Percentiles rank a stretch among this genome's conserved stretches.
Evolutionary conservation across 2,329 filamentous ascomycete genomes (phyloP).

Genomic region (Aspergillus transmontanensis): DNA sequence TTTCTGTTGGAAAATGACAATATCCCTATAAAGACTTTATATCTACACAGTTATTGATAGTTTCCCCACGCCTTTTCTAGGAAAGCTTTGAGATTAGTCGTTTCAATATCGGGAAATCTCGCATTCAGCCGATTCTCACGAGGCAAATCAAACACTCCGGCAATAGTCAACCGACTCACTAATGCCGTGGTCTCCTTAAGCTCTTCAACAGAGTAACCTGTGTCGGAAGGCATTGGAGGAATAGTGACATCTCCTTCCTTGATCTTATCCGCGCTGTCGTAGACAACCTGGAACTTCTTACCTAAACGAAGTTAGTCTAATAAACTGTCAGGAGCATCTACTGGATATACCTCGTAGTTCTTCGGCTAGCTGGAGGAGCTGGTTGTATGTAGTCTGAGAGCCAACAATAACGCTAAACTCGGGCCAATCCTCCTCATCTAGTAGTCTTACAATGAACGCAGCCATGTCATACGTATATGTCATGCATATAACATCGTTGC

Average conservation of each 20-base stretch:
- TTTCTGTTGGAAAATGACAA: no score
- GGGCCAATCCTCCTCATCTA: conserved; percentile 51
- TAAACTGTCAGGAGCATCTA: neutral
- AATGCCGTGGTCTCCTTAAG: conserved; percentile 28
- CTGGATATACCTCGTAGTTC: conserved; percentile 40
- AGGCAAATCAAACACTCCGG: conserved; percentile 31
- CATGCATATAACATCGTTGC: conserved; percentile 48
- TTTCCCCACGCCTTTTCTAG: conserved; percentile 15
- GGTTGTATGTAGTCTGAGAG: conserved; percentile 48
- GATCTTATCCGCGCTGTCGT: conserved; percentile 37
- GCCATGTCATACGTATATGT: conserved; percentile 56
- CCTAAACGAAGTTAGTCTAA: conserved; percentile 21
- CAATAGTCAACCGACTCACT: conserved; percentile 32
- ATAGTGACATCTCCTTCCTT: conserved; percentile 39
- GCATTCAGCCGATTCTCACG: conserved; percentile 24
- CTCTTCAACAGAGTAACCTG: conserved; percentile 25
- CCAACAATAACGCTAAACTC: conserved; percentile 39
- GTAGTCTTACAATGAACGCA: conserved; percentile 45
- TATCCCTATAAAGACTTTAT: no score
- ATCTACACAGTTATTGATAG: neutral
- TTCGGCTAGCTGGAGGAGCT: conserved; percentile 49
- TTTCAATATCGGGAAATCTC: conserved; percentile 26
- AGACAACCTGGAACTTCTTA: conserved; percentile 38
- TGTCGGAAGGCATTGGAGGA: conserved; percentile 25
- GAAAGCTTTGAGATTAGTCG: conserved; percentile 28